phyloP scores from a whole-genome alignment of 1,284 basidiomycete species.

The Malassezia japonica region DNA sequence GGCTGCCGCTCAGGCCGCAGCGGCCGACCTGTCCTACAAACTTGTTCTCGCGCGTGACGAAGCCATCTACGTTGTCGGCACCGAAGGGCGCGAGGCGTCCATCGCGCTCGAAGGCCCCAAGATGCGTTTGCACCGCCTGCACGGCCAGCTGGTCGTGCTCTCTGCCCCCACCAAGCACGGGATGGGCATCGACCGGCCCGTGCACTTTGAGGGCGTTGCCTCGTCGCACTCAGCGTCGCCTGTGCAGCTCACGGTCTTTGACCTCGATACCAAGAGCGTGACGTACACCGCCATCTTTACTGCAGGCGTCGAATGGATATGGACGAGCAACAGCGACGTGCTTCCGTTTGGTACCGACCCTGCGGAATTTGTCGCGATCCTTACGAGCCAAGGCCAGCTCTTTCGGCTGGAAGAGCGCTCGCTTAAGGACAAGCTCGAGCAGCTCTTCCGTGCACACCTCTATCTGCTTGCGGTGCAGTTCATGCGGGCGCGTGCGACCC shows the following conservation, averaged over 20 bases:
- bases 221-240: background rate
- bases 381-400: constrained; percentile 26
- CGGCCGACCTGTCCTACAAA: background rate
- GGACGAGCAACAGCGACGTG: constrained; percentile 3
- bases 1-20: background rate
- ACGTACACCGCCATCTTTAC: constrained; percentile 54
- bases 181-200: constrained; percentile 9
- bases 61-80: constrained; percentile 76
- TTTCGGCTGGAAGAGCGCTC: constrained; percentile 33
- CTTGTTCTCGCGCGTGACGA: constrained; percentile 81
- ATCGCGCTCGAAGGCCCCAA: constrained; percentile 56
- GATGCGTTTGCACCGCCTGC: constrained; percentile 25
- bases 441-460: constrained; percentile 36
- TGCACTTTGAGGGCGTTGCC: constrained; percentile 10
- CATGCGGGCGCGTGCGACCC: constrained; percentile 26
- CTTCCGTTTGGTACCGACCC: background rate
- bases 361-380: constrained; percentile 26
- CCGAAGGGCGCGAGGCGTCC: constrained; percentile 71
- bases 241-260: constrained; percentile 78
- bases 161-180: constrained; percentile 58
- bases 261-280: constrained; percentile 83
- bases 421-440: constrained; percentile 33
- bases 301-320: constrained; percentile 21
- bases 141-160: constrained; percentile 58
- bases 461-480: constrained; percentile 40